Conservation (phyloP, 2,329 filamentous ascomycete genomes). For the Hirsutella rhossiliensis region DNA sequence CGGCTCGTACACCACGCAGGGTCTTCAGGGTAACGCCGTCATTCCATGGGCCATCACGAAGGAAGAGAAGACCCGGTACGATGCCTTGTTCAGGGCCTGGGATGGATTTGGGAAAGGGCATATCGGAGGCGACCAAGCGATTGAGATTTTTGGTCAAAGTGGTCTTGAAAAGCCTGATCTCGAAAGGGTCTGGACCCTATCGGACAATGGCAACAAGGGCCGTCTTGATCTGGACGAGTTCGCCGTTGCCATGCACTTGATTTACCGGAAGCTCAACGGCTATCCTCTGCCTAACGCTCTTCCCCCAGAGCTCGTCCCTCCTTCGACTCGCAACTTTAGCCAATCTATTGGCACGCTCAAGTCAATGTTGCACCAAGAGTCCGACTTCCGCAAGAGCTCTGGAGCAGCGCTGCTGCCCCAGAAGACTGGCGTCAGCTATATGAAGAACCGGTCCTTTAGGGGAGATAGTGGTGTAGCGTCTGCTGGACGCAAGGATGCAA, state of each 20-base stretch:
- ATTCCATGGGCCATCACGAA: constrained; percentile 99
- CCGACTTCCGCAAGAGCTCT: constrained; percentile 76
- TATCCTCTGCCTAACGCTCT: constrained; percentile 83
- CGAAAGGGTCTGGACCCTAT: constrained; percentile 87
- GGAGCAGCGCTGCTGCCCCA: constrained; percentile 87
- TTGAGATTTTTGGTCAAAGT: constrained; percentile 95
- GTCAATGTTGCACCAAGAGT: constrained; percentile 77
- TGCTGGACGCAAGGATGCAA: constrained; percentile 75
- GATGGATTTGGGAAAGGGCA: constrained; percentile 89
- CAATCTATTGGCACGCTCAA: constrained; percentile 92
- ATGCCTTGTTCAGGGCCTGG: constrained; percentile 91
- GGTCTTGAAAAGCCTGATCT: constrained; percentile 83
- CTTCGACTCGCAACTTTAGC: constrained; percentile 85
- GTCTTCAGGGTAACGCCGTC: constrained; percentile 83
- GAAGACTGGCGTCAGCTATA: constrained; percentile 94
- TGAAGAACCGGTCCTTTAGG: constrained; percentile 90
- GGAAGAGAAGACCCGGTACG: constrained; percentile 94
- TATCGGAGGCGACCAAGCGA: constrained; percentile 82
- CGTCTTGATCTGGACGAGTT: constrained; percentile 94
- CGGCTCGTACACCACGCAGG: constrained; percentile 70
- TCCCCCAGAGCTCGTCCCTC: constrained; percentile 84
- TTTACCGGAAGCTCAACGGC: constrained; percentile 92
- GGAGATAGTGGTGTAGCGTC: constrained; percentile 44
- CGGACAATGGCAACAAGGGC: constrained; percentile 88
- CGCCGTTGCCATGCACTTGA: constrained; percentile 96